These are phyloP conservation scores for Solanum pinnatisectum DNA, from an alignment of 257 asterid species.

Conservation along the genomic window DNA sequence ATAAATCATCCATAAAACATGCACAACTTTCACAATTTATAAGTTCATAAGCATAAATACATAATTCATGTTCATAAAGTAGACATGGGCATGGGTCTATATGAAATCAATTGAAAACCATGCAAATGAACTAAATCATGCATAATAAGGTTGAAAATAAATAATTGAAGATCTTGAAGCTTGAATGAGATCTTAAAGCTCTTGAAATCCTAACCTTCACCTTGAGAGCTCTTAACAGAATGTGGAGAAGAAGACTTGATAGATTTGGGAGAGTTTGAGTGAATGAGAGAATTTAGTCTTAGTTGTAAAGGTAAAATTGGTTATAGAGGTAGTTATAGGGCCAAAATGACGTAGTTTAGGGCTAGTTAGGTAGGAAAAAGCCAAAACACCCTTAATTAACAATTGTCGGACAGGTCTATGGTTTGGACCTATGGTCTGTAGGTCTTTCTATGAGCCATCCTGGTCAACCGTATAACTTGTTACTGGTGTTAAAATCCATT, in stretches of 20 bases:
- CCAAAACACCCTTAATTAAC: too few relatives aligned
- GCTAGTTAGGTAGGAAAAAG: too few relatives aligned
- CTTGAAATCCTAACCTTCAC: neutral
- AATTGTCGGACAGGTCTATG: neutral
- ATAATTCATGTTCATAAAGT: neutral
- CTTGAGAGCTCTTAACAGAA: neutral
- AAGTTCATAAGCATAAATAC: neutral
- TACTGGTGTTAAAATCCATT: neutral
- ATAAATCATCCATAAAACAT: neutral
- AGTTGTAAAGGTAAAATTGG: neutral
- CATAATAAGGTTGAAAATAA: neutral
- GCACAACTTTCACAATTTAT: neutral
- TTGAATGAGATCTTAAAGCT: neutral
- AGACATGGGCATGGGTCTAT: neutral
- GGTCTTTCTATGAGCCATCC: neutral
- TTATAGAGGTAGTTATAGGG: too few relatives aligned
- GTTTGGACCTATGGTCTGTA: too few relatives aligned
- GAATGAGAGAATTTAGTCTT: neutral
- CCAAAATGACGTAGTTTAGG: neutral
- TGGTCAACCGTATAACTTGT: neutral
- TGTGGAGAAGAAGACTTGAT: neutral
- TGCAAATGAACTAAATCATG: neutral
- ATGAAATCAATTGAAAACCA: too few relatives aligned
- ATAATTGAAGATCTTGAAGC: neutral
- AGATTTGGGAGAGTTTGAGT: neutral